Base-by-base conservation (phyloP, 129 eudicot species). In the Pittosporum tobira region DNA sequence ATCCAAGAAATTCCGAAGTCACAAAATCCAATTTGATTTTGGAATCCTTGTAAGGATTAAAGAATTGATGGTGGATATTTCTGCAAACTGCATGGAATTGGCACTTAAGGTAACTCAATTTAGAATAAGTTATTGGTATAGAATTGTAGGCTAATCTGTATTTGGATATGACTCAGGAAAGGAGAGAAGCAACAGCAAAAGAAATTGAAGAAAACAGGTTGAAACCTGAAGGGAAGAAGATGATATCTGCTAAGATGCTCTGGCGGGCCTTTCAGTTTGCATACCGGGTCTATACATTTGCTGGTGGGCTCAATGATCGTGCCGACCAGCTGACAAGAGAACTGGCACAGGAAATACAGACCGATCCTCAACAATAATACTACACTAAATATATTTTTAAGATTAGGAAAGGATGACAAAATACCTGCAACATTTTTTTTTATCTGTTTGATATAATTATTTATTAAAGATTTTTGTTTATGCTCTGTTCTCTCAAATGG, bases 221-320 rank as follows among this genome's bases (percentile, higher is more conserved):
- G 7, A 80, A 73, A 63, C 51, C 63, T 57, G 84, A 79, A 1
- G 61, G 63, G 48, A 73, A 71, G 46, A 83, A 81, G 61, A 62
- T 29, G 40, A 82, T 66, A 71, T 67, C 87, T 19, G 85, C 75
- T 14, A 82, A 63, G 76, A 37, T 71, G 66, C 81, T 89, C 8
- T 89, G 95, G 97, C 79, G 59, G 80, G 85, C 95, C 61, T 89
- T 89, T 62, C 84, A 89, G 48, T 82, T 89, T 68, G 97, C 97
- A 7, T 89, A 62, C 68, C 69, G 89, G 36, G 95, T 89, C 2
- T 89, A 89, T 69, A 79, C 93, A 0, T 89, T 89, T 62, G 88
- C 97, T 5, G 95, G 97, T 7, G 97, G 97, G 20, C 97, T 85
- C 6, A 95, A 89, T 65, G 97, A 89, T 11, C 85, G 97, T 6